Evolutionary conservation across 2,329 filamentous ascomycete species (phyloP), one percentile per base, ranked within the genome.

Genomic region (Cladosporium sp.): DNA sequence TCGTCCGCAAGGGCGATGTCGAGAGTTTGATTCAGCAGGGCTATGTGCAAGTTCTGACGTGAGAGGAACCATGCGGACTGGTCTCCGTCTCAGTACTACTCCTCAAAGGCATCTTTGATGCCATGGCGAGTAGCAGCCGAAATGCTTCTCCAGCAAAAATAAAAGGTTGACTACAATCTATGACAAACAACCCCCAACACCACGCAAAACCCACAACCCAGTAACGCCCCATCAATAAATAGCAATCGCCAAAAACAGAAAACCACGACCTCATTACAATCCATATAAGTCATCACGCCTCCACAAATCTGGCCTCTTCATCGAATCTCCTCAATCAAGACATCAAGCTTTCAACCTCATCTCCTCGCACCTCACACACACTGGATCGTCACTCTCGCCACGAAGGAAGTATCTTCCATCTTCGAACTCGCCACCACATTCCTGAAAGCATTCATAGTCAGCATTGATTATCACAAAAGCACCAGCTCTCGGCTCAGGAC

Each of bases 1-100:
- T 96, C 75, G 95, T 99, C 46, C 88, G 94, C 56, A 92, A 97
- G 75, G 94, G 92, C 26, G 95, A 99, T 79, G 95, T 99, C 7
- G 95, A 99, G 79, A 87, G 93, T 59, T 79, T 99, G 72, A 97
- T 99, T 74, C 87, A 92, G 18, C 94, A 98, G 76, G 95, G 95
- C 23, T 99, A 97, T 80, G 82, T 99, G 69, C 93, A 97, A 78
- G 93, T 93, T 73, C 84, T 99, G 71, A 88, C 88, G 76, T 97
- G 84, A 91, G 13, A 21, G n/a, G 58, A 18, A 1, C 2, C 14
- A 25, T 21, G 8, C 21, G n/a, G n/a, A 21, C 10, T 4, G n/a
- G 39, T n/a, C 39, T 46, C n/a, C 39, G 39, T 21, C 39, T 46
- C n/a, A 2, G 3, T 46, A n/a, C 4, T 23, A 4, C 39, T 11